Percentiles rank a stretch among this genome's conserved stretches.
Conservation (phyloP, 345 rosid species). For the Balakata baccata region DNA sequence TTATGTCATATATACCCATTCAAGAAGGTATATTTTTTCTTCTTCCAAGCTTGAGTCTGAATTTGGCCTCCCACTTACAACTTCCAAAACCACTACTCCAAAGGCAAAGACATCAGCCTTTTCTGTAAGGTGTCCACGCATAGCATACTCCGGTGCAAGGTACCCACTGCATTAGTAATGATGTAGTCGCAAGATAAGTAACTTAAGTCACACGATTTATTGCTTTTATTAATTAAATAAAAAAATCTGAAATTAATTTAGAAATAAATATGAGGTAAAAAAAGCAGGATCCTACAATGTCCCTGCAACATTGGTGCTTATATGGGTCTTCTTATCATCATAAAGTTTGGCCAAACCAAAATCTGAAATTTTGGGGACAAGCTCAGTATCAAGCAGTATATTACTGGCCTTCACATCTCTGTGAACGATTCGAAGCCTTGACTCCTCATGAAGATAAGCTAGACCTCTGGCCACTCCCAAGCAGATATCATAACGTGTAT, state of each 20-base stretch:
- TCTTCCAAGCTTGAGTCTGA: conserved; percentile 43
- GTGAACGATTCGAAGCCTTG: conserved; percentile 53
- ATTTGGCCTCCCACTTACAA: conserved; percentile 65
- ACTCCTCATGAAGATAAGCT: conserved; percentile 58
- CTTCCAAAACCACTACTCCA: conserved; percentile 59
- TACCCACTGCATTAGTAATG: conserved; percentile 41
- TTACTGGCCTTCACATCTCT: conserved; percentile 58
- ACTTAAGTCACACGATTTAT: no score
- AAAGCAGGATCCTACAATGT: conserved; percentile 41
- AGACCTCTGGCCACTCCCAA: conserved; percentile 57
- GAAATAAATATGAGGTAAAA: not conserved
- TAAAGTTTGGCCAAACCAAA: conserved; percentile 64
- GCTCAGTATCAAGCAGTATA: conserved; percentile 47
- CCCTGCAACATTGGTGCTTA: conserved; percentile 62
- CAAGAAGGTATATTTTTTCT: conserved; percentile 62
- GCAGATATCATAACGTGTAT: conserved; percentile 42
- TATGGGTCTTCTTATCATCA: conserved; percentile 51
- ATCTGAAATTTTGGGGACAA: conserved; percentile 56
- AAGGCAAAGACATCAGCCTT: conserved; percentile 69
- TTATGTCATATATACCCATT: conserved; percentile 50
- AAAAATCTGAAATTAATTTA: not conserved
- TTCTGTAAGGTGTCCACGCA: conserved; percentile 70
- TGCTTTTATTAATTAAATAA: no score
- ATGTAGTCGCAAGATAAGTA: not conserved
- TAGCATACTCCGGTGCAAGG: conserved; percentile 72